Evolutionary conservation across 1,284 basidiomycete species (phyloP), one percentile per base, ranked within the genome.

Genomic region (Uromyces viciae-fabae): DNA sequence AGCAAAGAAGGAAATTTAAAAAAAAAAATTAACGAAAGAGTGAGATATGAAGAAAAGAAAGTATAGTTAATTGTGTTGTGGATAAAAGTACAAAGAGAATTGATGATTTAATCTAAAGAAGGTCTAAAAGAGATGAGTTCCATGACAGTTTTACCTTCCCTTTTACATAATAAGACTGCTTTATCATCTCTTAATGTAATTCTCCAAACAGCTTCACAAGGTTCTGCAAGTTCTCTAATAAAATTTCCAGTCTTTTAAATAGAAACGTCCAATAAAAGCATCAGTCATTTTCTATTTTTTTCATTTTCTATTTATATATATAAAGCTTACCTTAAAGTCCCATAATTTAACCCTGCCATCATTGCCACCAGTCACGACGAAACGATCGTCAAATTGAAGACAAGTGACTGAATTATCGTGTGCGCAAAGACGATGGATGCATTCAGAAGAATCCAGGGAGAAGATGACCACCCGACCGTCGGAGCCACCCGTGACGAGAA

Each of bases 381-480:
- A 36, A 75, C 91, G 88, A 11, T 91, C 89, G 85, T 95, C 92
- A 84, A 95, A 93, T 86, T 98, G 95, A 17, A 98, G 88, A 31
- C 92, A 91, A 0, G 95, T 95, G 36, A 98, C 93, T 54, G 91
- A 92, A 81, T 94, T 94, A 87, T 95, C 93, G 88, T 98, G 95
- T 2, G 94, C 94, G 80, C 84, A 86, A 25, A 88, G 82, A 3
- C 87, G 85, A 77, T 87, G 87, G 28, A 87, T 84, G 72, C 88
- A 88, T 52, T 88, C 87, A 82, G 88, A 88, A 60, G 90, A 90
- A 43, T 87, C 86, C 28, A 97, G 89, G 66, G 91, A 90, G 87
- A 95, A 98, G 42, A 93, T 92, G 85, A 98, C 94, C 52, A 98
- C 92, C 0, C 94, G 91, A 0, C 96, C 96, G 84, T 98, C 95